These are phyloP conservation scores for Rhododendron simsii DNA, from an alignment of 148 eudicot species.

Conservation along the genomic window DNA sequence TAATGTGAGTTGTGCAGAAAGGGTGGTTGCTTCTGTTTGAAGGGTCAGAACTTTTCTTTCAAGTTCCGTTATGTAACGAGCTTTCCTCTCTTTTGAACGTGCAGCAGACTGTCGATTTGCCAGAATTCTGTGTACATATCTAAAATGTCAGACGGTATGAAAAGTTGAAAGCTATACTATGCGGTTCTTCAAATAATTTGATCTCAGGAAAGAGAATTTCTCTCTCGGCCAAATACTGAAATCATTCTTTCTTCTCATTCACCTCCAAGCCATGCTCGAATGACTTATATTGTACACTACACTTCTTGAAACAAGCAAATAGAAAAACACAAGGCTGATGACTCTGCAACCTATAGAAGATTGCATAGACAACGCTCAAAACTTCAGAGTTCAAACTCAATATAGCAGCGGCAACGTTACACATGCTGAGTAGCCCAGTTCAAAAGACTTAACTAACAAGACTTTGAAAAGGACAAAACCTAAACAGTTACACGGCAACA, in stretches of 20 bases:
- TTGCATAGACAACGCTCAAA: not conserved
- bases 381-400: not conserved
- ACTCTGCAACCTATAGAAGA: not conserved
- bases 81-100: slow-evolving; percentile 92
- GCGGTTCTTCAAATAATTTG: not conserved
- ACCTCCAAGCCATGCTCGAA: not conserved
- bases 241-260: not conserved
- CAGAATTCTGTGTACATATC: slow-evolving; percentile 54
- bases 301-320: not conserved
- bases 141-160: slow-evolving; percentile 1
- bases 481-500: not conserved
- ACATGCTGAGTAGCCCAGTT: not conserved
- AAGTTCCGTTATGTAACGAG: slow-evolving; percentile 74
- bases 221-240: not conserved
- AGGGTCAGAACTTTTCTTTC: slow-evolving; percentile 79
- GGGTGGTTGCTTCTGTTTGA: slow-evolving; percentile 92
- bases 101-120: slow-evolving; percentile 98
- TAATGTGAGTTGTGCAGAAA: slow-evolving; percentile 80
- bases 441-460: not conserved
- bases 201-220: not conserved
- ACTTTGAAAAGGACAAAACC: not conserved
- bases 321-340: not conserved
- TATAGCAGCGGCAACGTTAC: not conserved
- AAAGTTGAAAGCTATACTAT: not conserved
- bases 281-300: not conserved